These are phyloP conservation scores for Tolypocladium sp. DNA, from an alignment of 2,329 filamentous ascomycete species.

Conservation along the genomic window DNA sequence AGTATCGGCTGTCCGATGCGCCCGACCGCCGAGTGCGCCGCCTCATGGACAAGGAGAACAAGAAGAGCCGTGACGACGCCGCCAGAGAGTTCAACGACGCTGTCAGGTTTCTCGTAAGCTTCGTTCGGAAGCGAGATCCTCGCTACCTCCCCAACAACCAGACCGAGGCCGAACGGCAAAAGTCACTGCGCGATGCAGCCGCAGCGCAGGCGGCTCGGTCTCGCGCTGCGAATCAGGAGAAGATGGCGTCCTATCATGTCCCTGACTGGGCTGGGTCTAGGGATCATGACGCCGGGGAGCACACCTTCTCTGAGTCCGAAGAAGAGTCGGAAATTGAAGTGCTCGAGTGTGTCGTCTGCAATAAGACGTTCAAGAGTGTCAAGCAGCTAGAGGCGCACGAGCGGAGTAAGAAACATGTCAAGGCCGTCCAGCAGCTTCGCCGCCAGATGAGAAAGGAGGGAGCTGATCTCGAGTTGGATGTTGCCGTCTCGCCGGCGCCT, in stretches of 20 bases:
- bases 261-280: constrained; percentile 68
- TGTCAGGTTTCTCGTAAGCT: constrained; percentile 75
- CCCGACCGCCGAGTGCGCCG: constrained; percentile 76
- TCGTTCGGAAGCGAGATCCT: constrained; percentile 85
- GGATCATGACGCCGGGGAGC: constrained; percentile 41
- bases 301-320: constrained; percentile 53
- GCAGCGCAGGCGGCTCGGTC: constrained; percentile 78
- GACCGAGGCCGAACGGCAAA: constrained; percentile 72
- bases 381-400: constrained; percentile 88
- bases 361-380: constrained; percentile 78
- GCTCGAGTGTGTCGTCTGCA: constrained; percentile 69
- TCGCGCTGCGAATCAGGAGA: constrained; percentile 71
- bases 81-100: constrained; percentile 87
- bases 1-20: constrained; percentile 73
- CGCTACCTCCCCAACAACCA: constrained; percentile 71
- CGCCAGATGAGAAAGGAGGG: constrained; percentile 80
- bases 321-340: constrained; percentile 47
- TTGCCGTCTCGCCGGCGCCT: constrained; percentile 1
- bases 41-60: constrained; percentile 93
- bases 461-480: constrained; percentile 42
- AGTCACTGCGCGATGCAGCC: constrained; percentile 65
- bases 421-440: constrained; percentile 71
- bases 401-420: constrained; percentile 92
- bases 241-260: constrained; percentile 53
- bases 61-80: constrained; percentile 70